Evolutionary conservation across 306 rosid species (phyloP), one percentile per base, ranked within the genome.

Genomic region (Castanea mollissima): DNA sequence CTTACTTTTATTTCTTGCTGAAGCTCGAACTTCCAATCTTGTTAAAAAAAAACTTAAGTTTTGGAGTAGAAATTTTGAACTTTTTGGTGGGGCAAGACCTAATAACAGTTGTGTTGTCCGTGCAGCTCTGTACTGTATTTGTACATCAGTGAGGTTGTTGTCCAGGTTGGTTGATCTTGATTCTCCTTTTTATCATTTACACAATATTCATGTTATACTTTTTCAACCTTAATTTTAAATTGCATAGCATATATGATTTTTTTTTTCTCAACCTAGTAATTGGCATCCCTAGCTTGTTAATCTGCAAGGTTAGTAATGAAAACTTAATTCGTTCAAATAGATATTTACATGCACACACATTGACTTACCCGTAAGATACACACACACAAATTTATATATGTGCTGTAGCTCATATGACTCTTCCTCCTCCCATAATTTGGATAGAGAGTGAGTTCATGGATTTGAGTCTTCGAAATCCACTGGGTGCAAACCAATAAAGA

Each of bases 121-220:
- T 85, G 71, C 92, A 95, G 99, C 79, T 90, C 86, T 62, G 89
- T 89, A 59, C 69, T 94, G 70, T 90, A 88, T 81, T 81, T 91
- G 78, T 94, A 94, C 85, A 76, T 87, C 87, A 87, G 97, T 49
- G 98, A 91, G 93, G 92, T 94, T 76, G 86, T 44, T 55, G 69
- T 85, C 76, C 93, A 92, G 98, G 98, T 94, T 86, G 73, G 82
- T 55, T 52, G 49, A 56, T 62, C 76, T 82, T 59, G 35, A 77
- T 31, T 63, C 15, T 75, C 74, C 14, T 68, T 59, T 60, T 46
- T 4, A 59, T 16, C 21, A 25, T 78, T 55, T 34, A 18, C 65
- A 15, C 11, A 25, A 54, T 4, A 73, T 19, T 81, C 78, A 41
- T 74, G 56, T 65, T 54, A 59, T 55, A 13, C 19, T 31, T 44